A percentile compares a stretch with the other conserved stretches of the same genome.
Conservation (phyloP, 1,284 basidiomycete genomes). For the Baeospora myosura region DNA sequence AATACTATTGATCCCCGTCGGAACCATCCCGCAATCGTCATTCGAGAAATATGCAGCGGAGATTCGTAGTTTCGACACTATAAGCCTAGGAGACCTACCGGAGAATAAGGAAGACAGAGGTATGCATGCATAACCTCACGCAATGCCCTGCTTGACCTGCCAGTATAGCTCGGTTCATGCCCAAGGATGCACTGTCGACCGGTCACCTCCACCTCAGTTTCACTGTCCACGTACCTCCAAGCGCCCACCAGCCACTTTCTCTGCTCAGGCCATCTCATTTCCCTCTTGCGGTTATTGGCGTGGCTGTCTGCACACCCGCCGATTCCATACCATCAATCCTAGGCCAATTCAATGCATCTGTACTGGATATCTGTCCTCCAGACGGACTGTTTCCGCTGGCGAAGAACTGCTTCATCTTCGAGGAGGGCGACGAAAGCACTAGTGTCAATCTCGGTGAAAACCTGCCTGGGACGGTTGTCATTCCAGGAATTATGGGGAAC, state of each 20-base stretch:
- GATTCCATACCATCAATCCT: constrained; percentile 54
- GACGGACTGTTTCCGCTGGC: constrained; percentile 70
- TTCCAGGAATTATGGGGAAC: constrained; percentile 73
- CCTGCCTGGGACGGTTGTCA: constrained; percentile 60
- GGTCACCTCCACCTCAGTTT: constrained; percentile 72
- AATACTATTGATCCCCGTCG: constrained; percentile 73
- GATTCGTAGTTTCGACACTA: constrained; percentile 60
- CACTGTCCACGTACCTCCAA: constrained; percentile 59
- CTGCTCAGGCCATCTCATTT: constrained; percentile 74
- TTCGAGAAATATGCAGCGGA: constrained; percentile 69
- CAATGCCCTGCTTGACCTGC: constrained; percentile 7
- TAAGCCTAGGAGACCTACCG: constrained; percentile 74
- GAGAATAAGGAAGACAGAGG: constrained; percentile 72
- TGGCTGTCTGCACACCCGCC: constrained; percentile 56
- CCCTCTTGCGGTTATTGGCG: constrained; percentile 72
- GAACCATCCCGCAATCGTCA: constrained; percentile 50
- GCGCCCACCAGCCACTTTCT: constrained; percentile 48
- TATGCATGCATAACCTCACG: constrained; percentile 24
- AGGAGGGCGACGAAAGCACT: constrained; percentile 56
- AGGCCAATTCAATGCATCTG: constrained; percentile 54
- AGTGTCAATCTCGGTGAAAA: constrained; percentile 50
- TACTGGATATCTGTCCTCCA: constrained; percentile 58
- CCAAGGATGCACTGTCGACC: constrained; percentile 58
- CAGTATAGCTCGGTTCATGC: constrained; percentile 68
- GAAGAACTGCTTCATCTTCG: constrained; percentile 72